A percentile compares a stretch with the other conserved stretches of the same genome.
Conservation (phyloP, 202 grass and related monocot genomes). For the Cymbopogon flexuosus region DNA sequence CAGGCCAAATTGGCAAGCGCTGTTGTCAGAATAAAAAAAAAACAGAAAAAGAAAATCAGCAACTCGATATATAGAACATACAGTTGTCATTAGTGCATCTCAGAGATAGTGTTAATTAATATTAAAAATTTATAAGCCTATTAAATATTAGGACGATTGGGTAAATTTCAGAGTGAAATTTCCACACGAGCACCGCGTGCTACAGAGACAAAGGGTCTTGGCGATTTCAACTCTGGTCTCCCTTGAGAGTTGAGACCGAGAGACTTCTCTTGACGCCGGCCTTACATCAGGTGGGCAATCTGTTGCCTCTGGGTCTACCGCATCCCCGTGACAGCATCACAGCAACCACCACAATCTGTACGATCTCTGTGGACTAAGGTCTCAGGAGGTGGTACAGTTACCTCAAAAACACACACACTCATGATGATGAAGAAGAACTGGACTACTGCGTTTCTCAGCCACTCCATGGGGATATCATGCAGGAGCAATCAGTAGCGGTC, state of each 20-base stretch:
- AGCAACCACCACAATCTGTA: neutral
- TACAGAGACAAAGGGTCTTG: neutral
- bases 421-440: too few relatives aligned
- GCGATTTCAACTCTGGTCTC: neutral
- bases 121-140: neutral
- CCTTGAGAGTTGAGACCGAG: neutral
- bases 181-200: neutral
- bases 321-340: neutral
- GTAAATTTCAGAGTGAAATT: neutral
- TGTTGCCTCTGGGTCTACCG: neutral
- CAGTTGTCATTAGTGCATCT: neutral
- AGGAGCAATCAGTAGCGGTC: neutral
- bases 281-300: neutral
- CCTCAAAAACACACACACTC: too few relatives aligned
- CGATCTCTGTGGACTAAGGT: neutral
- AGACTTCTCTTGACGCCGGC: neutral
- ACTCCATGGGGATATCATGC: neutral
- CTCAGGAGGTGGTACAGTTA: too few relatives aligned
- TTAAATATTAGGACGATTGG: neutral
- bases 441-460: too few relatives aligned
- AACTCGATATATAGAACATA: neutral
- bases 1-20: neutral
- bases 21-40: neutral
- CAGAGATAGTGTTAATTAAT: neutral
- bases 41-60: neutral